These are phyloP conservation scores for Byssochlamys sp. DNA, from an alignment of 2,329 filamentous ascomycete species.

Conservation along the genomic window DNA sequence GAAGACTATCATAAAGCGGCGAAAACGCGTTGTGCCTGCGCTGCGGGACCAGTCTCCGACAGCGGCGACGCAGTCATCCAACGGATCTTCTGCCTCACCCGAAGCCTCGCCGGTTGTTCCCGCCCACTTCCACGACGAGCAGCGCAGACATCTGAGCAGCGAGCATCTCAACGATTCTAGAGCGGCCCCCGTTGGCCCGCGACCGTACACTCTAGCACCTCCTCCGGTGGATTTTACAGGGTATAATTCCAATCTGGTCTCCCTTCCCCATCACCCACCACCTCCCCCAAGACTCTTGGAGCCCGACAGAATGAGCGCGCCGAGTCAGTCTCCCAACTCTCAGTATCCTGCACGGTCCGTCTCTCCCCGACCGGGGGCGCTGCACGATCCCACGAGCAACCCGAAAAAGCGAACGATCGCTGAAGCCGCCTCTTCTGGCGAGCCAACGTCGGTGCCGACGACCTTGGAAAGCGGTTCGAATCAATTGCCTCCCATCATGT, in stretches of 20 bases:
- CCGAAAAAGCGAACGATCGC: slow-evolving; percentile 29
- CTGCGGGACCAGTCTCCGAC: slow-evolving; percentile 41
- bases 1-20: slow-evolving; percentile 88
- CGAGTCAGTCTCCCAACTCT: slow-evolving; percentile 17
- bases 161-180: slow-evolving; percentile 32
- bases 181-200: slow-evolving; percentile 31
- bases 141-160: slow-evolving; percentile 24
- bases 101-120: slow-evolving; percentile 28
- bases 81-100: slow-evolving; percentile 34
- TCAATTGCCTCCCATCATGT: slow-evolving; percentile 31
- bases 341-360: slow-evolving; percentile 24
- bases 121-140: slow-evolving; percentile 20
- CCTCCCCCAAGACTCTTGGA: slow-evolving; percentile 23
- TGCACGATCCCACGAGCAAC: slow-evolving; percentile 15
- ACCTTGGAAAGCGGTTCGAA: slow-evolving; percentile 26
- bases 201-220: slow-evolving; percentile 26
- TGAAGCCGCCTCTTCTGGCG: slow-evolving; percentile 19
- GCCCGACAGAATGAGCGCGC: slow-evolving; percentile 18
- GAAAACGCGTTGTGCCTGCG: slow-evolving; percentile 87
- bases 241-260: slow-evolving; percentile 26
- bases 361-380: slow-evolving; percentile 14
- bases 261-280: slow-evolving; percentile 21
- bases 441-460: slow-evolving; percentile 17
- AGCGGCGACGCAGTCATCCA: slow-evolving; percentile 30
- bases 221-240: slow-evolving; percentile 44